These are phyloP conservation scores for Blastobotrys chiropterorum DNA, from an alignment of 805 yeast genomes.

Conservation along the genomic window DNA sequence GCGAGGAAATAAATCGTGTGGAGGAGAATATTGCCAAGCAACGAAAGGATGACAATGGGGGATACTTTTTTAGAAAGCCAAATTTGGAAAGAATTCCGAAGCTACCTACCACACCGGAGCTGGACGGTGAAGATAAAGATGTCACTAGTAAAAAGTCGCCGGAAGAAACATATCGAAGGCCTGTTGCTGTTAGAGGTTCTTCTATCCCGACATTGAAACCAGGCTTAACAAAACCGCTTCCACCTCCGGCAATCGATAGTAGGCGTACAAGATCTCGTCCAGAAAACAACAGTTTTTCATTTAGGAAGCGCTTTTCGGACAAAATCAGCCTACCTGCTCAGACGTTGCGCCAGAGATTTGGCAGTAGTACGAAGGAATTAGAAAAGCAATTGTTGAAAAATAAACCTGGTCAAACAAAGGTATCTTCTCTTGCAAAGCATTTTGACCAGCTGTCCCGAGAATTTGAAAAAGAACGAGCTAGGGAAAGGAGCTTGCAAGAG, in stretches of 20 bases:
- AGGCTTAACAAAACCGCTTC: not conserved
- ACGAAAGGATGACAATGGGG: not conserved
- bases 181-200: slow-evolving; percentile 3
- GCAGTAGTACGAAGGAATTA: slow-evolving; percentile 18
- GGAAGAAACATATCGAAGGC: slow-evolving; percentile 2
- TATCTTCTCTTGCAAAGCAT: slow-evolving; percentile 46
- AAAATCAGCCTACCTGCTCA: slow-evolving; percentile 14
- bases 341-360: slow-evolving; percentile 15
- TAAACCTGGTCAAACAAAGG: slow-evolving; percentile 17
- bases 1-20: not conserved
- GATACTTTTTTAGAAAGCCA: not conserved
- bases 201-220: slow-evolving; percentile 11
- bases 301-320: slow-evolving; percentile 13
- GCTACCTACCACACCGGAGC: not conserved
- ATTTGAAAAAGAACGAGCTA: slow-evolving; percentile 80
- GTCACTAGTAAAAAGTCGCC: not conserved
- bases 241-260: not conserved
- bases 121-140: not conserved
- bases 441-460: slow-evolving; percentile 77
- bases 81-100: not conserved
- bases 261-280: not conserved
- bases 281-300: slow-evolving; percentile 2
- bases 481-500: slow-evolving; percentile 59
- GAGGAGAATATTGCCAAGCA: not conserved
- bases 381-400: slow-evolving; percentile 19